phyloP scores from a whole-genome alignment of 805 yeast species.

The Metschnikowia anglica region DNA sequence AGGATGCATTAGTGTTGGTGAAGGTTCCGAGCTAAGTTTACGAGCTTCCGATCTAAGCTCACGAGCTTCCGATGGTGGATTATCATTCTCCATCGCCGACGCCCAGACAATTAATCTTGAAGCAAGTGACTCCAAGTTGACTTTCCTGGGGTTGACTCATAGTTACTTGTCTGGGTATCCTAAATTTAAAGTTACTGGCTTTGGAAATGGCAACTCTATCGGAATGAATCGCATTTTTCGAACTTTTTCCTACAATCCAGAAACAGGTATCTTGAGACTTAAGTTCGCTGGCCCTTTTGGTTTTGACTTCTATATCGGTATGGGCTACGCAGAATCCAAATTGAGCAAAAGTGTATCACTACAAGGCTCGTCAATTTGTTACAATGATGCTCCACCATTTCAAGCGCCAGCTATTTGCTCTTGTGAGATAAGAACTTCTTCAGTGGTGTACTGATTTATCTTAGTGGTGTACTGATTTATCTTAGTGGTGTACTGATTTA shows the following conservation, averaged over 20 bases:
- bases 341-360: not conserved
- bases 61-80: not conserved
- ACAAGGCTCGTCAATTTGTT: conserved; percentile 1
- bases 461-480: too few species aligned
- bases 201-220: conserved; percentile 10
- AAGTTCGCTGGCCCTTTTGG: not conserved
- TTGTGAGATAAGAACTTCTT: too few species aligned
- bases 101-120: conserved; percentile 9
- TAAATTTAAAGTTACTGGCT: conserved; percentile 10
- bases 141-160: conserved; percentile 3
- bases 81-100: not conserved
- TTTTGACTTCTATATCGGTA: conserved; percentile 8
- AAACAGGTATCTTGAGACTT: conserved; percentile 11
- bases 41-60: conserved; percentile 1
- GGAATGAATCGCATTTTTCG: conserved; percentile 2
- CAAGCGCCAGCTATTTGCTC: conserved; percentile 1
- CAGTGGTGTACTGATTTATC: too few species aligned
- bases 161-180: not conserved
- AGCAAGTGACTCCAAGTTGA: conserved; percentile 1
- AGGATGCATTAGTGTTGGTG: conserved; percentile 24
- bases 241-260: conserved; percentile 3
- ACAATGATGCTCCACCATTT: conserved; percentile 3
- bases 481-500: too few species aligned
- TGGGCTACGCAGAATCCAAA: conserved; percentile 4
- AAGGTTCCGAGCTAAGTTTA: conserved; percentile 2